Evolutionary conservation across 2,329 filamentous ascomycete genomes (phyloP).

Genomic region (Botrytis medusae): DNA sequence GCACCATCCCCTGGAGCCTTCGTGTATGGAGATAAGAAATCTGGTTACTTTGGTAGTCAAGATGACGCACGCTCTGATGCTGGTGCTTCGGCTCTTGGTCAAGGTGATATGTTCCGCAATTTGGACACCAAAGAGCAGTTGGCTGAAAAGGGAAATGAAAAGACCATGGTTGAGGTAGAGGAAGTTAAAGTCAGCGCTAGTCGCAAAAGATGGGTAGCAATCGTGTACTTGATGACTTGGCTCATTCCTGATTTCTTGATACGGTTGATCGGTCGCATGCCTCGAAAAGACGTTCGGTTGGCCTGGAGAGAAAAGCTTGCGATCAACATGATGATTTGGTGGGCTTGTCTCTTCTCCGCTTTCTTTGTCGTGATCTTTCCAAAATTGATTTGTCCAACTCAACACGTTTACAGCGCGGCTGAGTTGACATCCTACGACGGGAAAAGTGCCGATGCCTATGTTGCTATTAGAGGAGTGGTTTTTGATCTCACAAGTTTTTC

Average conservation of each 20-base stretch:
- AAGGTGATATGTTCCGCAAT: slow-evolving; percentile 97
- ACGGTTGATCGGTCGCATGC: slow-evolving; percentile 75
- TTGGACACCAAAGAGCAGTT: slow-evolving; percentile 91
- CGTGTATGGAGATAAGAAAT: slow-evolving; percentile 70
- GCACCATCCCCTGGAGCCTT: slow-evolving; percentile 59
- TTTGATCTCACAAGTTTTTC: slow-evolving; percentile 77
- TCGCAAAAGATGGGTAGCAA: slow-evolving; percentile 86
- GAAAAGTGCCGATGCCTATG: slow-evolving; percentile 64
- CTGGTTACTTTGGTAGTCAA: slow-evolving; percentile 75
- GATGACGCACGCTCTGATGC: slow-evolving; percentile 87
- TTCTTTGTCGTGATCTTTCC: slow-evolving; percentile 95
- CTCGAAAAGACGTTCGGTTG: slow-evolving; percentile 84
- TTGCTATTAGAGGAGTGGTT: slow-evolving; percentile 84
- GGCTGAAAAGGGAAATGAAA: slow-evolving; percentile 91
- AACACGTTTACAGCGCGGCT: slow-evolving; percentile 77
- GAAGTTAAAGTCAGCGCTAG: slow-evolving; percentile 73
- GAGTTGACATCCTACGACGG: slow-evolving; percentile 77
- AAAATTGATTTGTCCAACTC: slow-evolving; percentile 82
- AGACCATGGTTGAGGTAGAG: slow-evolving; percentile 87
- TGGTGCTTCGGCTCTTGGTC: slow-evolving; percentile 84
- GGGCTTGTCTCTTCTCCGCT: slow-evolving; percentile 70
- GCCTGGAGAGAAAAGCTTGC: slow-evolving; percentile 97
- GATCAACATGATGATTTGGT: slow-evolving; percentile 97
- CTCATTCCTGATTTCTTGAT: slow-evolving; percentile 84
- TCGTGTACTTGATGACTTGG: slow-evolving; percentile 83